These are phyloP conservation scores for Sordariomycetes sp. DNA, from an alignment of 2,329 filamentous ascomycete genomes.

Conservation along the genomic window DNA sequence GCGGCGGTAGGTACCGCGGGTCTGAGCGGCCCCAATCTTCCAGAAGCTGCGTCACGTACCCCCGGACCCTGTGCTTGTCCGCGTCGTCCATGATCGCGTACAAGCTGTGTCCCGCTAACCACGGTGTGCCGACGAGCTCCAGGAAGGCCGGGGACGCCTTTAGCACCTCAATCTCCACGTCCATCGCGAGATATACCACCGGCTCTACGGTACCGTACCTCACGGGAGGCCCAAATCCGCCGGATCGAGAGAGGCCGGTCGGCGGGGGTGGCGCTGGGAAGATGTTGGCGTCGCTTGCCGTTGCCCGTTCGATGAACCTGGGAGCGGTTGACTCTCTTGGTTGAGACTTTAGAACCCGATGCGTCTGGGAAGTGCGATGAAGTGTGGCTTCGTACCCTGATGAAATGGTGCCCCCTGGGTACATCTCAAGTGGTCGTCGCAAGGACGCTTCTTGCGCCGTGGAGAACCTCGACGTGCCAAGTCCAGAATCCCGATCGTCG, in stretches of 20 bases:
- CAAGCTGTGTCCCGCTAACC: slow-evolving; percentile 34
- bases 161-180: slow-evolving; percentile 44
- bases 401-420: slow-evolving; percentile 27
- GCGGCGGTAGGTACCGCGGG: slow-evolving; percentile 51
- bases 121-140: slow-evolving; percentile 37
- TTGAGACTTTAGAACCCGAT: slow-evolving; percentile 41
- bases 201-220: slow-evolving; percentile 31
- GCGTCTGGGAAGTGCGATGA: slow-evolving; percentile 28
- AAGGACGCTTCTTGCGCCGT: slow-evolving; percentile 23
- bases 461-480: slow-evolving; percentile 34
- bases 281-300: slow-evolving; percentile 32
- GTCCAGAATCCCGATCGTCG: slow-evolving; percentile 52
- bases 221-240: slow-evolving; percentile 4
- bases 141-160: slow-evolving; percentile 42
- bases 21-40: slow-evolving; percentile 44
- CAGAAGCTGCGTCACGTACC: slow-evolving; percentile 37
- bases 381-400: slow-evolving; percentile 31
- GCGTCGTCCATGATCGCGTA: slow-evolving; percentile 35
- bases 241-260: slow-evolving; percentile 10
- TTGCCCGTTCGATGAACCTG: slow-evolving; percentile 36
- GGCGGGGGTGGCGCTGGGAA: slow-evolving; percentile 27
- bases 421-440: slow-evolving; percentile 37
- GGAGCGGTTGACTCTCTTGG: slow-evolving; percentile 30
- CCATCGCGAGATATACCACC: slow-evolving; percentile 43
- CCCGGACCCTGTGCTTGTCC: slow-evolving; percentile 38